Conservation (phyloP, 805 yeast species). For the Yarrowia deformans region DNA sequence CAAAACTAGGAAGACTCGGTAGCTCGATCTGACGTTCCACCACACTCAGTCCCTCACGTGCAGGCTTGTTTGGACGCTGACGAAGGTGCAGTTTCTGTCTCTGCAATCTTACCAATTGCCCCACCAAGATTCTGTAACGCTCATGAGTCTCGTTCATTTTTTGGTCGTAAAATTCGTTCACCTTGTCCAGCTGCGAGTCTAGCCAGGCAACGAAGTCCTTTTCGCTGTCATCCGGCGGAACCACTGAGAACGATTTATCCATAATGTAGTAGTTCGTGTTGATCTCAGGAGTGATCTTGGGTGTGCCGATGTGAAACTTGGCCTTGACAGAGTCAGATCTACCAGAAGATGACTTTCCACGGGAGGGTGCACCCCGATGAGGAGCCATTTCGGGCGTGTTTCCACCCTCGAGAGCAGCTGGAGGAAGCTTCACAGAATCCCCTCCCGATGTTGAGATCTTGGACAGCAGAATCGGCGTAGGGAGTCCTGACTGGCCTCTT, state of each 20-base stretch:
- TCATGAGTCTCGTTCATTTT: constrained; percentile 67
- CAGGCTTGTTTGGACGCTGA: constrained; percentile 42
- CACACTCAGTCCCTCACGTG: constrained; percentile 40
- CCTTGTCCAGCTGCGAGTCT: constrained; percentile 64
- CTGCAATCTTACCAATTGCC: constrained; percentile 68
- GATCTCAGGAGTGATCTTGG: constrained; percentile 16
- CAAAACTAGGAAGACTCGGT: constrained; percentile 36
- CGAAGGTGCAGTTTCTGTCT: constrained; percentile 54
- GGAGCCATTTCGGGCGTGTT: constrained; percentile 29
- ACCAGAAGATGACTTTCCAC: constrained; percentile 4
- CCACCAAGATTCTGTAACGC: constrained; percentile 67
- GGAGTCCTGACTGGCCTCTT: constrained; percentile 5
- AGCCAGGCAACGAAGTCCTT: constrained; percentile 71
- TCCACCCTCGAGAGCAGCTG: constrained; percentile 15
- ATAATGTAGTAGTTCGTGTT: constrained; percentile 23
- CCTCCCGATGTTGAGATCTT: constrained; percentile 12
- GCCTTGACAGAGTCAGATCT: constrained; percentile 18
- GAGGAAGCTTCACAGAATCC: constrained; percentile 18
- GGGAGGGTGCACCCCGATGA: background rate
- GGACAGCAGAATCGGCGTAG: constrained; percentile 29
- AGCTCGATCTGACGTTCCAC: constrained; percentile 34
- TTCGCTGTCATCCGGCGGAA: constrained; percentile 48
- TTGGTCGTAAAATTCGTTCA: constrained; percentile 65
- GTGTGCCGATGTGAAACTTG: constrained; percentile 27
- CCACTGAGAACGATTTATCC: constrained; percentile 18